A percentile compares a stretch with the other conserved stretches of the same genome.
Evolutionary conservation across 768 basidiomycete species (phyloP).

Genomic region (Auricularia heimuer): DNA sequence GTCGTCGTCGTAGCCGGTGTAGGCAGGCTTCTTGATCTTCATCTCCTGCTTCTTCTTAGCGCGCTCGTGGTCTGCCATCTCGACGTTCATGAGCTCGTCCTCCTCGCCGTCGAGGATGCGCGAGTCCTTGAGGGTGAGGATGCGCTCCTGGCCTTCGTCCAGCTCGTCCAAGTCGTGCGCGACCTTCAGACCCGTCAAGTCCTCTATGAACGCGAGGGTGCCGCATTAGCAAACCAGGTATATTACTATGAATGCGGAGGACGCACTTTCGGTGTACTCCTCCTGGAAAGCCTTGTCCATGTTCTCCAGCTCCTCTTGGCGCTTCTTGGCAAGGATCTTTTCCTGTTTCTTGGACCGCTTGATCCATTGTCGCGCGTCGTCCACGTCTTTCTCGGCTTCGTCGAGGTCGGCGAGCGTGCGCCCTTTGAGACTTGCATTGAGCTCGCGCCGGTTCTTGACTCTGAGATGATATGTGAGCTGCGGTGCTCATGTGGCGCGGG

Average conservation of each 20-base stretch:
- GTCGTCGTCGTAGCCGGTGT: constrained; percentile 94
- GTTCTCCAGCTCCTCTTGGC: constrained; percentile 73
- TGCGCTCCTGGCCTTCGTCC: constrained; percentile 87
- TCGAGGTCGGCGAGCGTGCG: constrained; percentile 84
- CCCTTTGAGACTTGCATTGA: constrained; percentile 87
- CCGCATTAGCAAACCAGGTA: neutral
- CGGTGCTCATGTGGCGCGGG: neutral
- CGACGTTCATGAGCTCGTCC: constrained; percentile 95
- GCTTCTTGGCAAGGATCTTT: constrained; percentile 75
- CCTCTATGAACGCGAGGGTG: constrained; percentile 40
- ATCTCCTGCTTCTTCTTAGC: constrained; percentile 69
- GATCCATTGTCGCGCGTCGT: constrained; percentile 82
- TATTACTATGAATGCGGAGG: neutral
- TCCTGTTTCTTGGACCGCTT: constrained; percentile 86
- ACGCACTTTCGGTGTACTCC: constrained; percentile 81
- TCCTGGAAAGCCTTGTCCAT: constrained; percentile 70
- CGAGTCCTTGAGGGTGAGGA: constrained; percentile 94
- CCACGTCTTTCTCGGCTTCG: constrained; percentile 41
- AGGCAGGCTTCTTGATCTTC: constrained; percentile 82
- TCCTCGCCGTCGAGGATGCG: constrained; percentile 95
- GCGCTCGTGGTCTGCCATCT: constrained; percentile 83
- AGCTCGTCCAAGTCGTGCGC: constrained; percentile 88
- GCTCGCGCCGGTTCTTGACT: constrained; percentile 89
- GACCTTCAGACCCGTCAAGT: constrained; percentile 90
- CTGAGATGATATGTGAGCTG: constrained; percentile 28